Conservation (phyloP, 1,139 yeast species). For the Hansenula lynferdii region DNA sequence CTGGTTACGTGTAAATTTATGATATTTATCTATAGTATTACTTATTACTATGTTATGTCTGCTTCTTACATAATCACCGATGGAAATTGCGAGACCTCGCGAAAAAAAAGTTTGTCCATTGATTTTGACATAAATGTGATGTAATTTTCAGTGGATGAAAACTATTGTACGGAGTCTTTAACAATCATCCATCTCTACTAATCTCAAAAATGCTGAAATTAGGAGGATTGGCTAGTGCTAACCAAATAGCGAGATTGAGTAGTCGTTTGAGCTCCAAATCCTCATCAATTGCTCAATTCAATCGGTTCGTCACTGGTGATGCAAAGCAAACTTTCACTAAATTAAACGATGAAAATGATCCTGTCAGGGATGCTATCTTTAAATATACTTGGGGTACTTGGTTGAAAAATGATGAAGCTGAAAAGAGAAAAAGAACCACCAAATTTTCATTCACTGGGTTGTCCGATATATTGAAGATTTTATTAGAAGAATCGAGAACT, state of each 20-base stretch:
- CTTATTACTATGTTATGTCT: no score
- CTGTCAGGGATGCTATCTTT: conserved; percentile 71
- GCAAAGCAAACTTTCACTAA: conserved; percentile 38
- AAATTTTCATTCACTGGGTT: conserved; percentile 79
- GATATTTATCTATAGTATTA: no score
- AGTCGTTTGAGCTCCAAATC: not conserved
- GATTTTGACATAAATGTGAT: not conserved
- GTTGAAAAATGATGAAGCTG: conserved; percentile 72
- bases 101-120: not conserved
- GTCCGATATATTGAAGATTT: conserved; percentile 40
- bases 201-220: not conserved
- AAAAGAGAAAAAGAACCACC: conserved; percentile 75
- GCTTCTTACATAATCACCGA: not conserved
- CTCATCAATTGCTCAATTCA: not conserved
- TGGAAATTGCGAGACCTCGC: no score
- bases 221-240: not conserved
- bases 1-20: no score
- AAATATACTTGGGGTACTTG: conserved; percentile 95
- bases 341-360: conserved; percentile 57
- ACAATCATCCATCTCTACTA: not conserved
- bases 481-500: conserved; percentile 31
- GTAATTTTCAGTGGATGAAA: no score
- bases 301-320: conserved; percentile 17
- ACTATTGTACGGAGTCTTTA: no score
- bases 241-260: not conserved